Conservation (phyloP, 2,329 filamentous ascomycete genomes). For the Paradendryphiella salina region DNA sequence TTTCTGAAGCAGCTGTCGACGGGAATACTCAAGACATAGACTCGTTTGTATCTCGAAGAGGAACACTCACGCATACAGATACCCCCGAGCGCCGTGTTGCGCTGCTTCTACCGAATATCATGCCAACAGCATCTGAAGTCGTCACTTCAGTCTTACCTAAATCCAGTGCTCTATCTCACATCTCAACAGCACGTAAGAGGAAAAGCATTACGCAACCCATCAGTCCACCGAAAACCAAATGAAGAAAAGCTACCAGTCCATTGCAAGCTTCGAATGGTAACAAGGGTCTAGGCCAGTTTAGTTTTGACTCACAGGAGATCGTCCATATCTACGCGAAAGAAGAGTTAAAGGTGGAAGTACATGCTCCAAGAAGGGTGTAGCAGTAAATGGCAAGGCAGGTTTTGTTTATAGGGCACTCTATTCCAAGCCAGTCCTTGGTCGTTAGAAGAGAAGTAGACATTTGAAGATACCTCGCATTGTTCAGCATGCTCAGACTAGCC, state of each 20-base stretch:
- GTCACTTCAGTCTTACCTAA: too few relatives aligned
- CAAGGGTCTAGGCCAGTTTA: conserved; percentile 15
- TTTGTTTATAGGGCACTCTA: not conserved
- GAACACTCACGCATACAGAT: conserved; percentile 28
- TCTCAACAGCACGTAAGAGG: conserved; percentile 6
- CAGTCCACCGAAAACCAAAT: conserved; percentile 28
- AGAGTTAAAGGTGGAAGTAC: conserved; percentile 22
- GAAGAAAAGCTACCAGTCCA: conserved; percentile 17
- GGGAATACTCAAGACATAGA: conserved; percentile 31
- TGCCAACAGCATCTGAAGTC: not conserved
- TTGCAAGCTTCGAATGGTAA: conserved; percentile 18
- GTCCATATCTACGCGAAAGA: conserved; percentile 25
- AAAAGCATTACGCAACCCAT: conserved; percentile 12
- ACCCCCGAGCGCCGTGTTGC: conserved; percentile 17
- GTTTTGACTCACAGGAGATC: conserved; percentile 25
- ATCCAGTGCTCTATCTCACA: not conserved
- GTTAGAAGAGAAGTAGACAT: too few relatives aligned
- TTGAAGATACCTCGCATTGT: too few relatives aligned
- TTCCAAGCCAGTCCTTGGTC: too few relatives aligned
- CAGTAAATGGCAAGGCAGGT: not conserved
- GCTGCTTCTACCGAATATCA: not conserved
- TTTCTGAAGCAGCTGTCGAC: conserved; percentile 17
- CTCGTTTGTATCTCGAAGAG: conserved; percentile 22
- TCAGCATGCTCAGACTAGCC: too few relatives aligned
- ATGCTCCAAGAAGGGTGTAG: not conserved